These are phyloP conservation scores for Phaeosphaeria sp. DNA, from an alignment of 2,329 filamentous ascomycete genomes.

Conservation along the genomic window DNA sequence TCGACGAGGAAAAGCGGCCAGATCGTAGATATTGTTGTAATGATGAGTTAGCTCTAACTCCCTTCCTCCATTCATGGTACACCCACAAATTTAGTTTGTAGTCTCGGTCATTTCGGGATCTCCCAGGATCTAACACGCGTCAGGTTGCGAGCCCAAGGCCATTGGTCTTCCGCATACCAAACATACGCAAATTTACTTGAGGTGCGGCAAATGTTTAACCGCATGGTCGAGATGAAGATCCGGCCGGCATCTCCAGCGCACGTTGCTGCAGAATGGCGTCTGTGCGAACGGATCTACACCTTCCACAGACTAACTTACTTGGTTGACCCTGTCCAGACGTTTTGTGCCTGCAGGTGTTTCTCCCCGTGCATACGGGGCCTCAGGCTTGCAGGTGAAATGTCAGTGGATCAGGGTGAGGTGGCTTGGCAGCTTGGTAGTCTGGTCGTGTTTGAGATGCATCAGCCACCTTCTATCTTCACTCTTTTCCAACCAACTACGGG, in stretches of 20 bases:
- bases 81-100: conserved; percentile 22
- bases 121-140: conserved; percentile 2
- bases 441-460: conserved; percentile 18
- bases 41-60: conserved; percentile 20
- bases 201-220: conserved; percentile 27
- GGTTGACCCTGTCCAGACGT: conserved; percentile 13
- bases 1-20: conserved; percentile 15
- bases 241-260: conserved; percentile 28
- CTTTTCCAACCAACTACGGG: conserved; percentile 2
- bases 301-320: conserved; percentile 17
- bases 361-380: conserved; percentile 20
- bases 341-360: conserved; percentile 30
- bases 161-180: conserved; percentile 12
- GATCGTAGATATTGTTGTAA: conserved; percentile 25
- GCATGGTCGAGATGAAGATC: conserved; percentile 18
- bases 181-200: conserved; percentile 6
- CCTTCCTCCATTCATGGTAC: conserved; percentile 10
- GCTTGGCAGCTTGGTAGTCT: conserved; percentile 30
- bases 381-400: conserved; percentile 27
- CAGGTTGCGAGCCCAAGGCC: neutral
- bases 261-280: conserved; percentile 16
- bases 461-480: conserved; percentile 9
- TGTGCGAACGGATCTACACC: conserved; percentile 31
- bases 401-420: conserved; percentile 22
- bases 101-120: conserved; percentile 1